These are phyloP conservation scores for Rhododendron ferrugineum DNA, from an alignment of 148 eudicot species.

Conservation along the genomic window DNA sequence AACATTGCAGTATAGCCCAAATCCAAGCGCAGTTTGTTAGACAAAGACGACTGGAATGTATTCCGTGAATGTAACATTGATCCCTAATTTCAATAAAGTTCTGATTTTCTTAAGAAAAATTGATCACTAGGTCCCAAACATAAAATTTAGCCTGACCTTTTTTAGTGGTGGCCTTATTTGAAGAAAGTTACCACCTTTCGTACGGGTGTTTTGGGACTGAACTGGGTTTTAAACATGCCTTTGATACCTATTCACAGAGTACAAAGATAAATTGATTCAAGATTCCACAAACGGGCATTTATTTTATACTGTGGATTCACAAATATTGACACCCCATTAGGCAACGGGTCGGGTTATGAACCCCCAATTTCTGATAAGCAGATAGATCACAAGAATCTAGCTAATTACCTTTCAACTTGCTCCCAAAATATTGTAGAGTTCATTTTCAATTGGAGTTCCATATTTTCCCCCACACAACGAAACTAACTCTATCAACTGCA, in stretches of 20 bases:
- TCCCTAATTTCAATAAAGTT: not conserved
- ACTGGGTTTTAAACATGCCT: not conserved
- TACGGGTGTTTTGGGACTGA: not conserved
- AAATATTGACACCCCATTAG: not conserved
- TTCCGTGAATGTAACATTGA: not conserved
- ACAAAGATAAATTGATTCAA: not conserved
- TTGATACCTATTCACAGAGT: not conserved
- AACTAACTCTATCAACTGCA: not conserved
- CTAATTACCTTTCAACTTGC: not conserved
- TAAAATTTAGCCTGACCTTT: not conserved
- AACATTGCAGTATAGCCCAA: not conserved
- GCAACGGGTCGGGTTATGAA: not conserved
- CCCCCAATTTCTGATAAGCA: not conserved
- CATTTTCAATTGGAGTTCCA: not conserved
- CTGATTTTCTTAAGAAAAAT: not conserved
- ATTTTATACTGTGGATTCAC: not conserved
- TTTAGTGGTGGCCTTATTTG: not conserved
- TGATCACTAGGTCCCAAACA: not conserved
- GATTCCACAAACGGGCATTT: not conserved
- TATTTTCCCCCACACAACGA: not conserved
- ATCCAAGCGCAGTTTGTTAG: not conserved
- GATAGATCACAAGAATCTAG: not conserved
- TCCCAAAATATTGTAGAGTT: not conserved
- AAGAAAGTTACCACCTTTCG: not conserved
- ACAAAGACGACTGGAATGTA: not conserved